A percentile compares a stretch with the other conserved stretches of the same genome.
Evolutionary conservation across 129 eudicot genomes (phyloP).

Genomic region (Rutidosis leptorrhynchoides): DNA sequence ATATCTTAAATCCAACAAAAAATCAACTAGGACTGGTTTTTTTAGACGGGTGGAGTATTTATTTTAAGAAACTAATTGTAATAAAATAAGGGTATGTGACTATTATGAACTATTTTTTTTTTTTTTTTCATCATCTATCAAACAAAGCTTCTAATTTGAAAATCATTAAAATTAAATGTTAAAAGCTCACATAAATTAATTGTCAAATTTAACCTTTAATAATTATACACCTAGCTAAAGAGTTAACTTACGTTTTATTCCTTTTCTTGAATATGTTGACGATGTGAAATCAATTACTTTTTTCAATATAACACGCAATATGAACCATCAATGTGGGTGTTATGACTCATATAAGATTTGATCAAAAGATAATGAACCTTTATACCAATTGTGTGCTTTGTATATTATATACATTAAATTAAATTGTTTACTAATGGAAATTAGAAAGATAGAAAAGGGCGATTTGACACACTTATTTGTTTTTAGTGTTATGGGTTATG

Average conservation of each 20-base stretch:
- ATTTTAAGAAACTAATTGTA: too few relatives aligned
- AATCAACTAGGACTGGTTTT: too few relatives aligned
- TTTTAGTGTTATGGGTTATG: not conserved
- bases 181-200: too few relatives aligned
- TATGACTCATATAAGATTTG: conserved; percentile 22
- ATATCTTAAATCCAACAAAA: too few relatives aligned
- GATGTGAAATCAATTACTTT: conserved; percentile 15
- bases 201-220: too few relatives aligned
- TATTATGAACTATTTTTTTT: too few relatives aligned
- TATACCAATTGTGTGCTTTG: conserved; percentile 1
- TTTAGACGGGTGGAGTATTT: too few relatives aligned
- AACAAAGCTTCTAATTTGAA: too few relatives aligned
- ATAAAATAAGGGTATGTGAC: too few relatives aligned
- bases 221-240: not conserved
- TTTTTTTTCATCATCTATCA: too few relatives aligned
- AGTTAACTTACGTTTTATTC: not conserved
- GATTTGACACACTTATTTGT: conserved; percentile 26
- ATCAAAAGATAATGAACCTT: not conserved
- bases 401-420: too few relatives aligned
- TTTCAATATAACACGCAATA: not conserved
- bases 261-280: not conserved
- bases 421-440: not conserved
- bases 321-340: conserved; percentile 6
- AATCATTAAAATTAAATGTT: too few relatives aligned
- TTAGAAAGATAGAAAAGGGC: not conserved